Percentiles rank a stretch among this genome's conserved stretches.
phyloP scores from a whole-genome alignment of 2,329 filamentous ascomycete species.

The Neurospora sp. region DNA sequence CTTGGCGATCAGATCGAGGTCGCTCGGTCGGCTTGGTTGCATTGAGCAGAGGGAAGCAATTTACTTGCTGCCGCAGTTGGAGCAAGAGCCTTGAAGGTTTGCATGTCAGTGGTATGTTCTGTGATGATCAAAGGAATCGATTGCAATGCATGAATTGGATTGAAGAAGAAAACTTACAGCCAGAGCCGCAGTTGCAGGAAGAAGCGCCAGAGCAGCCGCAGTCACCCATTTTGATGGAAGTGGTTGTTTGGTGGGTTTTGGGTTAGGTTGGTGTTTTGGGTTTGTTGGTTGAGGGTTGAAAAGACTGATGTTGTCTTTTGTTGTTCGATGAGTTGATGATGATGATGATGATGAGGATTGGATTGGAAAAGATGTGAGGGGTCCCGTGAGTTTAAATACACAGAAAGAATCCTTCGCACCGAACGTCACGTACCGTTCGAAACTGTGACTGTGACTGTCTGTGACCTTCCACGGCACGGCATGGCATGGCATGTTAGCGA shows the following conservation, averaged over 20 bases:
- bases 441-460: not conserved
- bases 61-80: not conserved
- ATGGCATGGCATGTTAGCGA: not conserved
- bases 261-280: not conserved
- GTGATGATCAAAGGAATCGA: not conserved
- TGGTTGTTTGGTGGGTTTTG: not conserved
- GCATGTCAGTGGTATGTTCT: not conserved
- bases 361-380: not conserved
- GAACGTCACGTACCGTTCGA: not conserved
- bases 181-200: conserved; percentile 15
- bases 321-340: not conserved
- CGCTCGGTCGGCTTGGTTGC: not conserved
- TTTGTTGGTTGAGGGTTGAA: conserved; percentile 1
- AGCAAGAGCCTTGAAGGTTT: conserved; percentile 12
- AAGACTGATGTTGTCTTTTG: conserved; percentile 1
- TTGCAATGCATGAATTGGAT: not conserved
- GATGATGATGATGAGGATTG: not conserved
- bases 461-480: not conserved
- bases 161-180: conserved; percentile 9
- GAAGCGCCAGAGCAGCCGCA: conserved; percentile 12
- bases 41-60: conserved; percentile 5
- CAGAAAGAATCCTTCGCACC: not conserved
- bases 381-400: not conserved
- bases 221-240: conserved; percentile 12
- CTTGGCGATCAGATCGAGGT: not conserved